Evolutionary conservation across 805 yeast species (phyloP).

Genomic region (Candida silvicultrix): DNA sequence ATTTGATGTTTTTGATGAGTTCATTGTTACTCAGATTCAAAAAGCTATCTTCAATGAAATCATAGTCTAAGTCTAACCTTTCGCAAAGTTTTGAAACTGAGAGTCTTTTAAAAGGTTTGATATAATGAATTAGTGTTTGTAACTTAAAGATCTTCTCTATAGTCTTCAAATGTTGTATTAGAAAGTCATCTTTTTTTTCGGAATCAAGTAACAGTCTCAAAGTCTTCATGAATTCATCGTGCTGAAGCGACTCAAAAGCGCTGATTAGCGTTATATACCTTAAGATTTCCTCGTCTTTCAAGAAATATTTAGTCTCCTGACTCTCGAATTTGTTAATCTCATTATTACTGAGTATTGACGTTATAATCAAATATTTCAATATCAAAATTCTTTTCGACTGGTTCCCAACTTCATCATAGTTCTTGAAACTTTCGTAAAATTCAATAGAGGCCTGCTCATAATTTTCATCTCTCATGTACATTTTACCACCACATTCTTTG

Average conservation of each 20-base stretch:
- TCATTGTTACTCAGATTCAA: slow-evolving; percentile 17
- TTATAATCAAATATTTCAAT: slow-evolving; percentile 54
- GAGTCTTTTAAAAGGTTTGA: slow-evolving; percentile 21
- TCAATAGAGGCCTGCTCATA: slow-evolving; percentile 51
- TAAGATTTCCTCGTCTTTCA: slow-evolving; percentile 17
- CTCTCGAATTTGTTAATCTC: slow-evolving; percentile 27
- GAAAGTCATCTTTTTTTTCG: slow-evolving; percentile 12
- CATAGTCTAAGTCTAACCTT: slow-evolving; percentile 11
- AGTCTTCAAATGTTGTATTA: slow-evolving; percentile 13
- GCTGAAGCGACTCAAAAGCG: slow-evolving; percentile 16
- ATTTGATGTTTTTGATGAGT: slow-evolving; percentile 12
- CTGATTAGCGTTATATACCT: slow-evolving; percentile 15
- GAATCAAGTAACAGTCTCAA: slow-evolving; percentile 5
- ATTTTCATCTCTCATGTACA: slow-evolving; percentile 53
- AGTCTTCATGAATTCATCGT: slow-evolving; percentile 10
- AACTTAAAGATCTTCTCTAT: slow-evolving; percentile 16
- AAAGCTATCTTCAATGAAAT: slow-evolving; percentile 19
- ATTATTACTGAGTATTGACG: slow-evolving; percentile 49
- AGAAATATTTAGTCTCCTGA: slow-evolving; percentile 22
- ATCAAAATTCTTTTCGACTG: slow-evolving; percentile 47
- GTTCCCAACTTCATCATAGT: slow-evolving; percentile 63
- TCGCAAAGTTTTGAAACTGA: slow-evolving; percentile 13
- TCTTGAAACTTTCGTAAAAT: slow-evolving; percentile 51
- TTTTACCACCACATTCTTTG: slow-evolving; percentile 68
- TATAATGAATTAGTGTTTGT: slow-evolving; percentile 20